Conservation (phyloP, 2,329 filamentous ascomycete genomes). For the Penicillium italicum region DNA sequence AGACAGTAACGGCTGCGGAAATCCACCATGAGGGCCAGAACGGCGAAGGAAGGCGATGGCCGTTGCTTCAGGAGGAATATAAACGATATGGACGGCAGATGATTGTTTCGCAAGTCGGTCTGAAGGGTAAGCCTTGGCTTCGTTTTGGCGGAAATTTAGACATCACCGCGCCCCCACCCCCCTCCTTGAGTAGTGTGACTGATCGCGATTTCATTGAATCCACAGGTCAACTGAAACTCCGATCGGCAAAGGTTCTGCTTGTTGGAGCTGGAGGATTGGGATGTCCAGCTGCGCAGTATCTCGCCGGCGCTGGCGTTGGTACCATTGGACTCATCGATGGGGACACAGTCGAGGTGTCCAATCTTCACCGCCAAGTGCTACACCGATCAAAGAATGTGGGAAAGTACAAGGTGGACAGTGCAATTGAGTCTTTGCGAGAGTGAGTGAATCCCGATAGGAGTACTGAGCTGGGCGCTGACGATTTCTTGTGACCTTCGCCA, state of each 20-base stretch:
- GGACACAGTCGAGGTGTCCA: constrained; percentile 82
- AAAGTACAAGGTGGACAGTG: constrained; percentile 76
- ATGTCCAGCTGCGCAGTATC: constrained; percentile 87
- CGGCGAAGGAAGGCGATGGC: constrained; percentile 53
- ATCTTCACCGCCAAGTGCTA: constrained; percentile 86
- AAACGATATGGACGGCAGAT: constrained; percentile 85
- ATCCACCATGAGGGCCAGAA: neutral
- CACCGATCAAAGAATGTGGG: constrained; percentile 70
- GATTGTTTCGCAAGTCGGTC: constrained; percentile 76
- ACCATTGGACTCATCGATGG: constrained; percentile 81
- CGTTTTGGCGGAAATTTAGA: neutral
- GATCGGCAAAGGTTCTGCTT: constrained; percentile 67
- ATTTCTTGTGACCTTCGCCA: constrained; percentile 30
- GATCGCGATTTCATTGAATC: neutral
- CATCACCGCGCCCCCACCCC: too few relatives aligned
- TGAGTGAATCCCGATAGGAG: constrained; percentile 31
- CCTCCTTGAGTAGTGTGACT: neutral
- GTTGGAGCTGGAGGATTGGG: constrained; percentile 87
- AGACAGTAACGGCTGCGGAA: constrained; percentile 3
- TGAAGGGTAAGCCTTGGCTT: constrained; percentile 56
- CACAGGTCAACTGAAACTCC: constrained; percentile 71
- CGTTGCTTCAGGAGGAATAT: constrained; percentile 70
- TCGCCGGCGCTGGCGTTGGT: constrained; percentile 84
- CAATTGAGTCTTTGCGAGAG: constrained; percentile 57
- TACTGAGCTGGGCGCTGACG: constrained; percentile 7